A percentile compares a stretch with the other conserved stretches of the same genome.
phyloP scores from a whole-genome alignment of 176 grass and related monocot genomes.

The Avena eriantha region DNA sequence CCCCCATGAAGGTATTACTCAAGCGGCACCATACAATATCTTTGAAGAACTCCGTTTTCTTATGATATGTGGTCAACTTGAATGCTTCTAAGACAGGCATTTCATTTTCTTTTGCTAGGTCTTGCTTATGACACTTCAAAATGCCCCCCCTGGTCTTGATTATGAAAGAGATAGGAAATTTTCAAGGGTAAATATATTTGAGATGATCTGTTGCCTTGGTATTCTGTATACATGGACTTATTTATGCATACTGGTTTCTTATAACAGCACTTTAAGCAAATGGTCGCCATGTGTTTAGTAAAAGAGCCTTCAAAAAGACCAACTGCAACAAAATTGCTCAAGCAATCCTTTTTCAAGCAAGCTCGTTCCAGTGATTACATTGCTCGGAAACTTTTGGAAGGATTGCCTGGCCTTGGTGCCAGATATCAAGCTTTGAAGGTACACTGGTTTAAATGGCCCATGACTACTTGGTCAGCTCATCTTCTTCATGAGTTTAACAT shows the following conservation, averaged over 20 bases:
- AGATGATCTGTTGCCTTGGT: background rate
- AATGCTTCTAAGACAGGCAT: background rate
- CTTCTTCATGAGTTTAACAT: constrained; percentile 31
- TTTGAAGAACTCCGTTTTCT: constrained; percentile 2
- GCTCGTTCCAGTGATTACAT: constrained; percentile 85
- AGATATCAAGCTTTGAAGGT: constrained; percentile 97
- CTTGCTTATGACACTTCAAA: constrained; percentile 95
- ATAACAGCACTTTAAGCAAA: constrained; percentile 87
- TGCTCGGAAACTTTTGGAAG: constrained; percentile 79
- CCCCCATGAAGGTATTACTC: constrained; percentile 90
- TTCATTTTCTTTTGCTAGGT: constrained; percentile 55
- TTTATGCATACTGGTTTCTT: constrained; percentile 32
- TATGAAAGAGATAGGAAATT: constrained; percentile 89
- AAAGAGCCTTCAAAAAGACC: constrained; percentile 95
- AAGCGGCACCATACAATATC: background rate
- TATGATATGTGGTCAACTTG: constrained; percentile 26
- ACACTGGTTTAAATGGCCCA: constrained; percentile 31
- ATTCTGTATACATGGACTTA: constrained; percentile 21
- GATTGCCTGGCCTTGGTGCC: constrained; percentile 78
- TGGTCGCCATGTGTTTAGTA: constrained; percentile 92
- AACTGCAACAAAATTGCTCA: constrained; percentile 74
- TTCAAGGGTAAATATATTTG: constrained; percentile 69
- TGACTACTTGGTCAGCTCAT: constrained; percentile 32
- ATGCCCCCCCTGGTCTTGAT: constrained; percentile 91
- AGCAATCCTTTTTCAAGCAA: constrained; percentile 97